Conservation (phyloP, 169 alveolate species). For the Cryptosporidium bovis region DNA sequence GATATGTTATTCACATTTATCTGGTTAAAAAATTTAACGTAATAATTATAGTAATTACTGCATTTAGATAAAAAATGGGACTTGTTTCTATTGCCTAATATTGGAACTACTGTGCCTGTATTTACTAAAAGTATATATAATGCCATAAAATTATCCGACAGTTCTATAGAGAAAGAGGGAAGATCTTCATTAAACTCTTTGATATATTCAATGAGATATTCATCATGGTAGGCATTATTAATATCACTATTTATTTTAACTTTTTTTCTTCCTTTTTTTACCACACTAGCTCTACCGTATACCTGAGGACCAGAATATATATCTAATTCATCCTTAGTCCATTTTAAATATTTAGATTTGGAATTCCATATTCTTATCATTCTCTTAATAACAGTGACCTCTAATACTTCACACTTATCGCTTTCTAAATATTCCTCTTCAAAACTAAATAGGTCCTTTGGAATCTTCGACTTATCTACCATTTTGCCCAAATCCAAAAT, state of each 20-base stretch:
- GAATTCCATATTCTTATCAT: conserved; percentile 68
- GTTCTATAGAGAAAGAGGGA: conserved; percentile 48
- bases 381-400: conserved; percentile 53
- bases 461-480: conserved; percentile 40
- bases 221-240: not conserved
- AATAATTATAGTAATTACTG: conserved; percentile 50
- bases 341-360: conserved; percentile 32
- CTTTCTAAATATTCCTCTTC: conserved; percentile 69
- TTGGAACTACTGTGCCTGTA: conserved; percentile 66
- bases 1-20: not conserved
- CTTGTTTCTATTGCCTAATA: conserved; percentile 4
- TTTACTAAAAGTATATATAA: conserved; percentile 15
- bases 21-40: conserved; percentile 1
- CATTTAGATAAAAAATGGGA: conserved; percentile 44
- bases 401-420: conserved; percentile 62
- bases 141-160: conserved; percentile 38
- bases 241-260: not conserved
- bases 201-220: conserved; percentile 16
- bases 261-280: not conserved
- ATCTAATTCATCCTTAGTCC: conserved; percentile 39
- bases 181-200: conserved; percentile 52
- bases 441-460: conserved; percentile 29
- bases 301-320: conserved; percentile 59
- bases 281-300: not conserved
- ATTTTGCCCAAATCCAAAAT: conserved; percentile 43